Evolutionary conservation across 2,329 filamentous ascomycete genomes (phyloP).

Genomic region (Chaetomium sp.): DNA sequence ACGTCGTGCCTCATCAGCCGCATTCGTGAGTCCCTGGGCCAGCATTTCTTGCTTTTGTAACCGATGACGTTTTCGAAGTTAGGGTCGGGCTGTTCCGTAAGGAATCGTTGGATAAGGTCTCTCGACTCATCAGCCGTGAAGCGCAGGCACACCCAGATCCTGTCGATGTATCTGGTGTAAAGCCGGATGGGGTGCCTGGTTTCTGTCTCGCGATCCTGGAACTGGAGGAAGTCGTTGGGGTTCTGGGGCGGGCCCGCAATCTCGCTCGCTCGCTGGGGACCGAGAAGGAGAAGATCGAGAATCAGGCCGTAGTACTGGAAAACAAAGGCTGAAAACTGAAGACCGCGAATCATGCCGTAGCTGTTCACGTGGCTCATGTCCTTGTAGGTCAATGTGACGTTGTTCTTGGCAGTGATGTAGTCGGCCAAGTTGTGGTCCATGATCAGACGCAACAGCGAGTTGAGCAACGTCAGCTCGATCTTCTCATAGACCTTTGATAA

Average conservation of each 20-base stretch:
- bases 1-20: conserved; percentile 98
- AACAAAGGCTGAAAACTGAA: conserved; percentile 97
- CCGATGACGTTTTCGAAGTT: conserved; percentile 99
- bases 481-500: conserved; percentile 99
- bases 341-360: conserved; percentile 95
- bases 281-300: conserved; percentile 87
- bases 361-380: conserved; percentile 99
- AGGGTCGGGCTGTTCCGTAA: conserved; percentile 96
- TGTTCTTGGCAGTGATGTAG: conserved; percentile 99
- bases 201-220: conserved; percentile 90
- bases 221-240: conserved; percentile 97
- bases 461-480: conserved; percentile 93
- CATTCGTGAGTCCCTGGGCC: conserved; percentile 97
- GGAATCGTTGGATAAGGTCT: conserved; percentile 93
- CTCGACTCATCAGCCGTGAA: conserved; percentile 93
- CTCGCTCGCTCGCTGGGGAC: conserved; percentile 93
- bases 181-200: conserved; percentile 91
- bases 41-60: conserved; percentile 99
- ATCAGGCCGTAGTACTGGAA: conserved; percentile 99
- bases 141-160: conserved; percentile 96
- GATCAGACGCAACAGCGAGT: conserved; percentile 87
- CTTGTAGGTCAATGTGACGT: conserved; percentile 98
- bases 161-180: conserved; percentile 98
- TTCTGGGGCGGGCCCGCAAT: conserved; percentile 92
- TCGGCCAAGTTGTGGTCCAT: conserved; percentile 99